phyloP scores from a whole-genome alignment of 2,329 filamentous ascomycete genomes.

The Cladosporium colombiae region DNA sequence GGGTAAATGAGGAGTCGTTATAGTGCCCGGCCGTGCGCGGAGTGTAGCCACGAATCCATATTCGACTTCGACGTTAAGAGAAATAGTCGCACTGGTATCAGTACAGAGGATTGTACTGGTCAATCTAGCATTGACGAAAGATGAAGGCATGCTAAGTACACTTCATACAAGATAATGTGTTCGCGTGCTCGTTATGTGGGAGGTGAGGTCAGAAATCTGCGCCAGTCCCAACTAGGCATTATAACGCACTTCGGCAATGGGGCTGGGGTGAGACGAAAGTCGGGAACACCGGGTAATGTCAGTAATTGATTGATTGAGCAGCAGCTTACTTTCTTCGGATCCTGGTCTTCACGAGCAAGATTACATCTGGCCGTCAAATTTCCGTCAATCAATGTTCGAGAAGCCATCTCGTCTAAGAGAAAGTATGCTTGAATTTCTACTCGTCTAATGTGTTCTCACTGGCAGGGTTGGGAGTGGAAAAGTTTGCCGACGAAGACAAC shows the following conservation, averaged over 20 bases:
- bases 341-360: background rate
- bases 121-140: background rate
- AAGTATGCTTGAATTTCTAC: background rate
- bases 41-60: too few relatives aligned
- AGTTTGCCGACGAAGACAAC: background rate
- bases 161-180: background rate
- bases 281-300: background rate
- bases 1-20: constrained; percentile 1
- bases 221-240: background rate
- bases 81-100: too few relatives aligned
- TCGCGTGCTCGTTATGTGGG: too few relatives aligned
- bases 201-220: background rate
- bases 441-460: too few relatives aligned
- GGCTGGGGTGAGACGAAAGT: background rate
- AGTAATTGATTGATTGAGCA: background rate
- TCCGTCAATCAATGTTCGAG: background rate
- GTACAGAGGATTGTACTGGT: background rate
- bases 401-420: background rate
- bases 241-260: background rate
- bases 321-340: background rate
- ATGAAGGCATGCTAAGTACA: background rate
- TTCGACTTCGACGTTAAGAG: background rate
- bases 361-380: background rate
- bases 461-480: background rate
- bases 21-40: background rate